Evolutionary conservation across 805 yeast genomes (phyloP).

Genomic region (Monosporozyma siamensis): DNA sequence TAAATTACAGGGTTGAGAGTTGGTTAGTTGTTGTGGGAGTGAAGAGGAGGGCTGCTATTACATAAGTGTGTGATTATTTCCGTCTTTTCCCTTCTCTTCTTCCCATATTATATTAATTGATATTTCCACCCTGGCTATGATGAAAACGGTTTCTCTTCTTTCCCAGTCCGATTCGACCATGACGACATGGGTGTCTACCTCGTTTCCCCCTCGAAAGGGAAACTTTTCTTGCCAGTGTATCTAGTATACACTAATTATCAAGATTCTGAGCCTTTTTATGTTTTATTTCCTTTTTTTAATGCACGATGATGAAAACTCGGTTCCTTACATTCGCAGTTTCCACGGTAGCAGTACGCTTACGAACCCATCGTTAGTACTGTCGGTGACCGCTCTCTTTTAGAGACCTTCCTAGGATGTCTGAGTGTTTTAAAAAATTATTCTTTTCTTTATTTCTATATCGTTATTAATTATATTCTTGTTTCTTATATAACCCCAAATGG

Average conservation of each 20-base stretch:
- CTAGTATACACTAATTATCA: constrained; percentile 18
- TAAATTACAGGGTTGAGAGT: no score
- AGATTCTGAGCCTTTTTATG: constrained; percentile 27
- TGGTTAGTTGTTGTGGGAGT: no score
- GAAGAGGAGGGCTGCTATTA: no score
- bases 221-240: constrained; percentile 85
- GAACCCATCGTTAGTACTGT: constrained; percentile 69
- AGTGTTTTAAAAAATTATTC: constrained; percentile 28
- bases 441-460: constrained; percentile 4
- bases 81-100: background rate
- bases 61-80: background rate
- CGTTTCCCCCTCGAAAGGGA: constrained; percentile 21
- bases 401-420: constrained; percentile 94
- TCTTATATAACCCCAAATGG: constrained; percentile 40
- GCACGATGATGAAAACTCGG: constrained; percentile 62
- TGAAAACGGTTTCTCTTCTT: constrained; percentile 64
- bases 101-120: background rate
- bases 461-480: background rate
- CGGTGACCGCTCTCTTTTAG: constrained; percentile 68
- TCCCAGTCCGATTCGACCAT: constrained; percentile 91
- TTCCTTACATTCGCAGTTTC: constrained; percentile 86
- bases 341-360: constrained; percentile 78
- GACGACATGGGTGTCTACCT: constrained; percentile 65
- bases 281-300: constrained; percentile 3
- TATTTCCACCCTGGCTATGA: constrained; percentile 27